These are phyloP conservation scores for Podospora conica DNA, from an alignment of 495 filamentous ascomycete genomes.

Conservation along the genomic window DNA sequence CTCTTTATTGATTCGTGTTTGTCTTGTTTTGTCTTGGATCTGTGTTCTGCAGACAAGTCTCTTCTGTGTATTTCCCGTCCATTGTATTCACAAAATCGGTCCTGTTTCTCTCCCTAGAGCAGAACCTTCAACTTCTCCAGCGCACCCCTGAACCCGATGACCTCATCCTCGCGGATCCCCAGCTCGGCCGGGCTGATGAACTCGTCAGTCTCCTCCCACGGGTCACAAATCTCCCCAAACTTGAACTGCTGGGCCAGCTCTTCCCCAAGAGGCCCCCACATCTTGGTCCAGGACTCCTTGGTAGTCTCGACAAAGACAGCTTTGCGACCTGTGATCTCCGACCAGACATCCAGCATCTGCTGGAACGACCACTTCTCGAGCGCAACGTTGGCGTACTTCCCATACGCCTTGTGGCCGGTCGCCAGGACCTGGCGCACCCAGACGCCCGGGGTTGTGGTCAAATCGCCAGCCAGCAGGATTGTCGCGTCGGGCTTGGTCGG, in stretches of 20 bases:
- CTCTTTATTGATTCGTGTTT: not conserved
- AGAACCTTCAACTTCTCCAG: slow-evolving; percentile 5
- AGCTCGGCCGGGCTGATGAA: slow-evolving; percentile 13
- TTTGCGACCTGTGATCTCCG: slow-evolving; percentile 9
- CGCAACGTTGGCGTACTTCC: slow-evolving; percentile 11
- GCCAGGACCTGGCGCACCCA: slow-evolving; percentile 15
- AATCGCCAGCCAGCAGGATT: slow-evolving; percentile 13
- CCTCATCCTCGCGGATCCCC: slow-evolving; percentile 10
- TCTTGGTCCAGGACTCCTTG: slow-evolving; percentile 4
- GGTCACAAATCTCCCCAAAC: slow-evolving; percentile 17
- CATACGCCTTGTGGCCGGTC: slow-evolving; percentile 3
- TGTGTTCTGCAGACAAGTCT: not conserved
- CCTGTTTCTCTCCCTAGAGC: not conserved
- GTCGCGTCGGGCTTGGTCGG: slow-evolving; percentile 12
- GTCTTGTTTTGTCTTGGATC: not conserved
- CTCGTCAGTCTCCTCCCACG: slow-evolving; percentile 5
- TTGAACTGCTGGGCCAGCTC: slow-evolving; percentile 14
- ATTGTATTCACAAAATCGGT: not conserved
- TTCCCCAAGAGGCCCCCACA: slow-evolving; percentile 5
- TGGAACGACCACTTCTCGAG: slow-evolving; percentile 18
- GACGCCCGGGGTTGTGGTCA: slow-evolving; percentile 15
- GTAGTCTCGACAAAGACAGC: slow-evolving; percentile 1
- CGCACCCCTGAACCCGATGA: slow-evolving; percentile 11
- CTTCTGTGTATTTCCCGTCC: too few species aligned
- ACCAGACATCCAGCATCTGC: slow-evolving; percentile 18